Percentiles rank a stretch among this genome's conserved stretches.
phyloP scores from a whole-genome alignment of 306 rosid species.

The Fragaria iinumae region DNA sequence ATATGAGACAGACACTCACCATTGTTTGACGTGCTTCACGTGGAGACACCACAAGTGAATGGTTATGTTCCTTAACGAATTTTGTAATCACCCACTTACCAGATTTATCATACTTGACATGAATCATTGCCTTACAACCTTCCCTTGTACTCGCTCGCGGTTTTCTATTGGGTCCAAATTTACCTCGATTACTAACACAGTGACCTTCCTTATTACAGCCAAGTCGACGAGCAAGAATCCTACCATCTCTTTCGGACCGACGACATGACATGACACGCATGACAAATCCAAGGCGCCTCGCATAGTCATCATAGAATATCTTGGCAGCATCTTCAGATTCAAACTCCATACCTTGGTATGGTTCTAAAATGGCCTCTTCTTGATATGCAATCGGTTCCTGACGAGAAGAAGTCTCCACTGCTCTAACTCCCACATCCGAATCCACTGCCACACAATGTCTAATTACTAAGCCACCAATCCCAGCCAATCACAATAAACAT shows the following conservation, averaged over 20 bases:
- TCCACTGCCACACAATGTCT: conserved; percentile 55
- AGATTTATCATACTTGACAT: conserved; percentile 77
- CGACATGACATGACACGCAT: conserved; percentile 99
- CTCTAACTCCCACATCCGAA: conserved; percentile 48
- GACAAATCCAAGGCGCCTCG: conserved; percentile 77
- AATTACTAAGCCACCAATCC: conserved; percentile 19
- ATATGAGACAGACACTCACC: conserved; percentile 45
- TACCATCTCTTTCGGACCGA: conserved; percentile 94
- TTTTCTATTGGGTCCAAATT: conserved; percentile 70
- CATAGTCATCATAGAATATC: conserved; percentile 88
- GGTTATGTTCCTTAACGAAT: conserved; percentile 90
- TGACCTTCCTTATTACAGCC: conserved; percentile 94
- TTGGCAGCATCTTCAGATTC: conserved; percentile 96
- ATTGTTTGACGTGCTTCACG: conserved; percentile 96
- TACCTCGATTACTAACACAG: conserved; percentile 78
- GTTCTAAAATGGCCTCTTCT: conserved; percentile 59
- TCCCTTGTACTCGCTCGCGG: conserved; percentile 89
- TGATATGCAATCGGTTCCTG: conserved; percentile 38
- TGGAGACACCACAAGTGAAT: conserved; percentile 76
- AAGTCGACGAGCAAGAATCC: conserved; percentile 90
- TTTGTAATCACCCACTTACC: conserved; percentile 94
- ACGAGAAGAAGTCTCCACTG: conserved; percentile 43
- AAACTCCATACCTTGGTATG: conserved; percentile 84
- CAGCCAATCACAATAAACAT: conserved; percentile 8
- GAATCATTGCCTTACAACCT: conserved; percentile 98